Percentiles rank a stretch among this genome's conserved stretches.
Conservation (phyloP, 2,329 filamentous ascomycete genomes). For the Aspergillus sojae region DNA sequence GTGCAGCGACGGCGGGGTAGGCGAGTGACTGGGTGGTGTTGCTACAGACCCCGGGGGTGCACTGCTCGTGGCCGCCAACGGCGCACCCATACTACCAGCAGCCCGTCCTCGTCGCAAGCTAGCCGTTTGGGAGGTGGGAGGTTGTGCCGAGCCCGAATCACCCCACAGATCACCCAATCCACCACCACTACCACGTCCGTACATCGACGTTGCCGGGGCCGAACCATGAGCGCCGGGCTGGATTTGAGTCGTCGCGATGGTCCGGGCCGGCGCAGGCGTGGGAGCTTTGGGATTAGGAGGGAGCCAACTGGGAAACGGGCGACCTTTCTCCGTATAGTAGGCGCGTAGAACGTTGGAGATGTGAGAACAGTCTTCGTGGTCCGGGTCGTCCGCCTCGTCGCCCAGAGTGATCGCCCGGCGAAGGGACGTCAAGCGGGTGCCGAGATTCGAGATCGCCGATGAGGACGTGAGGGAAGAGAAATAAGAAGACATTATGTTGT, state of each 20-base stretch:
- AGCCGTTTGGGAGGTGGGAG: slow-evolving; percentile 37
- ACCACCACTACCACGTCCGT: slow-evolving; percentile 38
- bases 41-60: slow-evolving; percentile 25
- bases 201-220: slow-evolving; percentile 31
- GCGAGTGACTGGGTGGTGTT: slow-evolving; percentile 30
- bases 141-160: slow-evolving; percentile 41
- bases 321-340: slow-evolving; percentile 89
- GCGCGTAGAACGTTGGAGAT: slow-evolving; percentile 89
- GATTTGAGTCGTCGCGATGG: slow-evolving; percentile 56
- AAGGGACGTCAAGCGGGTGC: slow-evolving; percentile 61
- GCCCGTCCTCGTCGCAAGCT: slow-evolving; percentile 42
- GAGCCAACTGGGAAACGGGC: slow-evolving; percentile 81
- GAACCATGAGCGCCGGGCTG: slow-evolving; percentile 43
- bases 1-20: slow-evolving; percentile 27
- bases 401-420: slow-evolving; percentile 50
- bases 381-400: slow-evolving; percentile 47
- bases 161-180: slow-evolving; percentile 63
- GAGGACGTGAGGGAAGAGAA: slow-evolving; percentile 66
- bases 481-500: slow-evolving; percentile 70
- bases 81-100: slow-evolving; percentile 25
- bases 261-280: slow-evolving; percentile 51
- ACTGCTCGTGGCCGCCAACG: slow-evolving; percentile 25
- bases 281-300: slow-evolving; percentile 83
- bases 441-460: slow-evolving; percentile 53
- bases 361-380: slow-evolving; percentile 81